These are phyloP conservation scores for Geosmithia morbida DNA, from an alignment of 2,329 filamentous ascomycete species.

Conservation along the genomic window DNA sequence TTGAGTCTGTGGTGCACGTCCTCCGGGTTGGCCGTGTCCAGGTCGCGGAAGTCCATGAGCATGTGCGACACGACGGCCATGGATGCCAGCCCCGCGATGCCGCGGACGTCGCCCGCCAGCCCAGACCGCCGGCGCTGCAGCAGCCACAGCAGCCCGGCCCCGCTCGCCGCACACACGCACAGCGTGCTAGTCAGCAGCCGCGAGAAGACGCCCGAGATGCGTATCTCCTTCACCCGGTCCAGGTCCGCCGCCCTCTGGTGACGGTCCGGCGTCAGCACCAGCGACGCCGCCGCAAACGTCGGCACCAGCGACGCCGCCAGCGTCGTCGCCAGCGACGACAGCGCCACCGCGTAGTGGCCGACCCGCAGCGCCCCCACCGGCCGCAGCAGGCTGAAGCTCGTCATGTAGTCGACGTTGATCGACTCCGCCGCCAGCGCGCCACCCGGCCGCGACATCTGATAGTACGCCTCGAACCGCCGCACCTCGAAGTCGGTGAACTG, in stretches of 20 bases:
- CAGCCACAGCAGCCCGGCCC: conserved; percentile 42
- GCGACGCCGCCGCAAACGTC: conserved; percentile 46
- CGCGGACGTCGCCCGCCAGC: conserved; percentile 52
- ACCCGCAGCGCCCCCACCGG: conserved; percentile 48
- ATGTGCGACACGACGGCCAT: conserved; percentile 65
- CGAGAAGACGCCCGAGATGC: conserved; percentile 43
- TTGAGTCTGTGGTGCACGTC: conserved; percentile 57
- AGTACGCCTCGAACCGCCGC: conserved; percentile 51
- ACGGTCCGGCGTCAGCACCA: conserved; percentile 41
- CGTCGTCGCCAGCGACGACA: conserved; percentile 49
- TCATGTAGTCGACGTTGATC: conserved; percentile 63
- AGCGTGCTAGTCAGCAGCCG: conserved; percentile 44
- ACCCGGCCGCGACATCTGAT: conserved; percentile 45
- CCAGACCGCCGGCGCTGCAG: conserved; percentile 50
- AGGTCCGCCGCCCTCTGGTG: conserved; percentile 25
- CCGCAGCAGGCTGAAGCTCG: conserved; percentile 49
- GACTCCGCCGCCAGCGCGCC: conserved; percentile 50
- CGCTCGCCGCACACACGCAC: conserved; percentile 40
- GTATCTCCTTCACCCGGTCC: conserved; percentile 33
- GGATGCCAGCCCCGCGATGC: conserved; percentile 58
- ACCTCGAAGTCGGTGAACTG: conserved; percentile 53
- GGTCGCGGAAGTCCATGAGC: conserved; percentile 57
- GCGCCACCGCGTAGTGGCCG: conserved; percentile 52
- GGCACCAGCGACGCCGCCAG: conserved; percentile 56
- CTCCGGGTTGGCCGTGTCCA: conserved; percentile 51